Conservation (phyloP, 2,329 filamentous ascomycete species). For the Sclerotinia spermophila region DNA sequence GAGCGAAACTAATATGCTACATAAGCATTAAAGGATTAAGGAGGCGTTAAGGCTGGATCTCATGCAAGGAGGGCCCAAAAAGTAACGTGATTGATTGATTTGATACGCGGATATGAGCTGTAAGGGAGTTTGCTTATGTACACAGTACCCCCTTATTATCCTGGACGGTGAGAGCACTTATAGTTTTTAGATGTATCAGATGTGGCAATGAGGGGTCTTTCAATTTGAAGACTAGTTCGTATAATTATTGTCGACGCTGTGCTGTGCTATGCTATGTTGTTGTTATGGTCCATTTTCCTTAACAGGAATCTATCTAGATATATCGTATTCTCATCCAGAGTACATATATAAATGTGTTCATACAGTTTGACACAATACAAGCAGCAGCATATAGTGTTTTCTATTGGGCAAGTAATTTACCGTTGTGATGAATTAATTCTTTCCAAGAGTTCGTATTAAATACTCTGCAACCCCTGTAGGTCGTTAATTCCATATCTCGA, state of each 20-base stretch:
- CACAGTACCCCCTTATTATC: not conserved
- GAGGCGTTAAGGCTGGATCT: constrained; percentile 9
- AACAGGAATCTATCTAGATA: not conserved
- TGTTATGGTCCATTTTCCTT: not conserved
- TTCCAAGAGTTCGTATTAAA: not conserved
- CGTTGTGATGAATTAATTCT: not conserved
- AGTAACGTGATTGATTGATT: constrained; percentile 1
- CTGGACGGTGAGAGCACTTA: not conserved
- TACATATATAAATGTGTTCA: not conserved
- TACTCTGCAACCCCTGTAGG: not conserved
- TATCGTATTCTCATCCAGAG: not conserved
- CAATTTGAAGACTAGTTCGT: not conserved
- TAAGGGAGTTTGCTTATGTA: constrained; percentile 6
- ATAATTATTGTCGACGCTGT: not conserved
- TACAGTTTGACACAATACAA: not conserved
- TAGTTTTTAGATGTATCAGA: not conserved
- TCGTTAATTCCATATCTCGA: not conserved
- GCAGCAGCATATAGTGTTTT: not conserved
- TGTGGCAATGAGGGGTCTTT: constrained; percentile 5
- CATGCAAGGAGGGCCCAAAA: constrained; percentile 11
- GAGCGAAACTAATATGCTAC: constrained; percentile 1
- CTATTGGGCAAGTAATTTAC: not conserved
- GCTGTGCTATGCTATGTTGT: not conserved
- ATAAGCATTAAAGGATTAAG: constrained; percentile 11
- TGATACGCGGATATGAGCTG: constrained; percentile 1